phyloP scores from a whole-genome alignment of 2,329 filamentous ascomycete genomes.

The Fusarium begoniae region DNA sequence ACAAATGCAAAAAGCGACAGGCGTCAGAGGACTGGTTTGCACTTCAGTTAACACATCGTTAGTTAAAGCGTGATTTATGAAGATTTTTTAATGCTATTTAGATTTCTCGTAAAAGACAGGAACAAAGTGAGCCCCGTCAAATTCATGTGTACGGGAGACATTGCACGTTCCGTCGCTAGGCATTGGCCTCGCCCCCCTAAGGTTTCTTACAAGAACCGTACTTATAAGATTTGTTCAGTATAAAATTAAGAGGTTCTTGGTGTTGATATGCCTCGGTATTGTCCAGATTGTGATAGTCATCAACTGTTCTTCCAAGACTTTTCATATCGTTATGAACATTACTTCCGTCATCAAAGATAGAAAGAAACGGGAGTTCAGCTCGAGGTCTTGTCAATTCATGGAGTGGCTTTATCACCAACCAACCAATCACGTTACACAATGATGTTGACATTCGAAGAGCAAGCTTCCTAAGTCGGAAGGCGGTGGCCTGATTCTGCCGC shows the following conservation, averaged over 20 bases:
- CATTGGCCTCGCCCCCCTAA: too few relatives aligned
- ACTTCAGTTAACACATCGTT: neutral
- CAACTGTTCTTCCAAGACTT: neutral
- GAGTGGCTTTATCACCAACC: neutral
- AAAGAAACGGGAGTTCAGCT: neutral
- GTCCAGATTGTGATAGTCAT: neutral
- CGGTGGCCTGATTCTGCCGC: slow-evolving; percentile 46
- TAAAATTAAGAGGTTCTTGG: neutral
- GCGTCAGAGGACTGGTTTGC: slow-evolving; percentile 3
- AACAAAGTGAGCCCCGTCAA: neutral
- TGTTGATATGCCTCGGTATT: neutral
- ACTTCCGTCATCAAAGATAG: neutral
- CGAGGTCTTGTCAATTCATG: neutral
- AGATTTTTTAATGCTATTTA: neutral
- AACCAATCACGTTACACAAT: slow-evolving; percentile 30
- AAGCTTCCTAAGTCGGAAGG: slow-evolving; percentile 33
- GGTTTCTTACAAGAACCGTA: neutral
- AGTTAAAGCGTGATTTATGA: neutral
- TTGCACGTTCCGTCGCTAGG: too few relatives aligned
- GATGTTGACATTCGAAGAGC: neutral
- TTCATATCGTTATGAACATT: neutral
- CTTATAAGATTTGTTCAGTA: neutral
- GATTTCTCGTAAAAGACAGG: neutral
- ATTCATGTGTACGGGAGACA: too few relatives aligned
- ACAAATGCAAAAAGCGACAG: neutral